Evolutionary conservation across 2,329 filamentous ascomycete genomes (phyloP), one percentile per base, ranked within the genome.

Genomic region (Ceratocystiopsis minuta): DNA sequence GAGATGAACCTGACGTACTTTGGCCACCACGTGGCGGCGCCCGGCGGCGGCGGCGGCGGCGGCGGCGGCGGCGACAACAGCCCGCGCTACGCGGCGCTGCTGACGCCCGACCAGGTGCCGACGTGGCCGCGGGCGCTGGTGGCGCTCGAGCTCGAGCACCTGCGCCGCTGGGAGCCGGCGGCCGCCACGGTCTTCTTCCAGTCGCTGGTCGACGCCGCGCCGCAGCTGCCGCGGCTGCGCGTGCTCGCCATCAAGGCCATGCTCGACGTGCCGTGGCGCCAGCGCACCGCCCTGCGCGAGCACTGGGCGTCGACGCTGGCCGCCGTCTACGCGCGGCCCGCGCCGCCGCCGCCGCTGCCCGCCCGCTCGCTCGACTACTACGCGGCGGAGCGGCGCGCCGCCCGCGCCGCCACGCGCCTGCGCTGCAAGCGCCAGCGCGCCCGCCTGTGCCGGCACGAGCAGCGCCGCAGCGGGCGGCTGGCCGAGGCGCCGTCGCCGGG

Each of bases 1-100:
- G 72, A 70, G 39, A 78, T 93, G 67, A 83, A 93, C 50, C 63
- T 92, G 40, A 78, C 75, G 14, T 90, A 86, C 53, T 87, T 76
- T 58, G 80, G 78, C 48, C 70, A 76, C 35, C 74, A 83, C 45
- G 65, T 69, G 41, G 72, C 70, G 38, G 74, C 77, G 48, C n/a
- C n/a, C n/a, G n/a, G 7, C 20, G 20, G 20, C 7, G 20, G 20
- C 20, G 20, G 4, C 4, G 20, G 7, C 20, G 20, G 20, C 20
- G n/a, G n/a, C 20, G 7, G 20, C 20, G 7, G 20, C 20, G 72
- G 74, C 39, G 81, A 90, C 52, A 75, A 78, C 1, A 76, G 84
- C 44, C 84, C 86, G 0, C 66, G 76, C 39, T 94, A 87, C 53
- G 72, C 80, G 1, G 62, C 70, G 16, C 67, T 87, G 1, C 62